Conservation (phyloP, 2,329 filamentous ascomycete genomes). For the Allantophomopsis lycopodina region DNA sequence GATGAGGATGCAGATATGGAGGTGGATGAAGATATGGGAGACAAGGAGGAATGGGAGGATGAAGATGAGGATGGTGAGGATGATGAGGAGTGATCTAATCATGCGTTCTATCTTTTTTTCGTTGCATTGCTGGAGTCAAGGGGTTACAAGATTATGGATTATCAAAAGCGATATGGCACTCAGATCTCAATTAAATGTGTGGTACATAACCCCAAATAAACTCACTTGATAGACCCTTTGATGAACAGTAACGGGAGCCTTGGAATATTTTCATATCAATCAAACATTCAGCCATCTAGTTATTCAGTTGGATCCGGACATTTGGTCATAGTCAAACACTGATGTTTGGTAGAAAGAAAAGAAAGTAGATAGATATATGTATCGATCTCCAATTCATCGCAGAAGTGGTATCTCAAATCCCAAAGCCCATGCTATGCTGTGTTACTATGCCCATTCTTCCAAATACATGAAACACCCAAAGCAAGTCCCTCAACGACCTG, state of each 20-base stretch:
- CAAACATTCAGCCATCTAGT: too few relatives aligned
- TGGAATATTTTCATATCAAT: too few relatives aligned
- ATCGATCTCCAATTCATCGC: background rate
- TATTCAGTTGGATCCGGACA: too few relatives aligned
- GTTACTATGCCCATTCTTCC: constrained; percentile 9
- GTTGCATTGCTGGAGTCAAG: background rate
- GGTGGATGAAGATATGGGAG: constrained; percentile 18
- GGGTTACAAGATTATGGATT: background rate
- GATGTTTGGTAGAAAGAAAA: background rate
- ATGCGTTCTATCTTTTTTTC: background rate
- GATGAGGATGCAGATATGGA: constrained; percentile 17
- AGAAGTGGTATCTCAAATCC: background rate
- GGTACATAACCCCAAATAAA: background rate
- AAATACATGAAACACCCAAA: too few relatives aligned
- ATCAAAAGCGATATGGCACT: background rate
- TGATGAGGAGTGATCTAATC: background rate
- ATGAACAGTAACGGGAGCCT: background rate
- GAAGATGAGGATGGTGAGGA: background rate
- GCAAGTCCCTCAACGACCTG: too few relatives aligned
- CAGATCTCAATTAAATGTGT: background rate
- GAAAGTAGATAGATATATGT: background rate
- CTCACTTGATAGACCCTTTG: background rate
- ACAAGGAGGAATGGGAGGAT: constrained; percentile 9
- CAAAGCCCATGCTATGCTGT: background rate
- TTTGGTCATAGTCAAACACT: background rate